Evolutionary conservation across 1,139 yeast genomes (phyloP).

Genomic region (Kodamaea anthophila): DNA sequence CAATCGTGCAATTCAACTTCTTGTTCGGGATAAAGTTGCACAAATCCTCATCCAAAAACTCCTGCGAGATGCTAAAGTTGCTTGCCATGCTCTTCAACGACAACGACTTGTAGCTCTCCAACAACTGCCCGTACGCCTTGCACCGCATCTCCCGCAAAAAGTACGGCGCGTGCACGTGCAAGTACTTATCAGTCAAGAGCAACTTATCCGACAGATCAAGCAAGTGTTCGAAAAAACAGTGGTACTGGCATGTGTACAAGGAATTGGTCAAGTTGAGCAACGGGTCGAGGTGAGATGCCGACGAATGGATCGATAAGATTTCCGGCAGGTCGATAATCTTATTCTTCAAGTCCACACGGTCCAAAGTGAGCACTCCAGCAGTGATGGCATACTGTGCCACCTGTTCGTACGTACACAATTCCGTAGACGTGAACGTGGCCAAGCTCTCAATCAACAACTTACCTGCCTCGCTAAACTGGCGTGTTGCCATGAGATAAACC

Average conservation of each 20-base stretch:
- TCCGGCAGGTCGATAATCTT: constrained; percentile 94
- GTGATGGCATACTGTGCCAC: constrained; percentile 85
- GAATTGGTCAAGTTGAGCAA: constrained; percentile 80
- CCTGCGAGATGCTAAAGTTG: constrained; percentile 82
- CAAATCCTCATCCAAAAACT: constrained; percentile 75
- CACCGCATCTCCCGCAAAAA: constrained; percentile 91
- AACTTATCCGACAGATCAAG: constrained; percentile 74
- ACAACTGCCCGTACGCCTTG: constrained; percentile 88
- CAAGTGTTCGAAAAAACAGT: constrained; percentile 70
- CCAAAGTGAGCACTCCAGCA: constrained; percentile 77
- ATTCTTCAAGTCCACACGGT: constrained; percentile 75
- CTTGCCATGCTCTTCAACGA: constrained; percentile 90
- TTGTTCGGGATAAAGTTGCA: constrained; percentile 90
- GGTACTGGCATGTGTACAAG: constrained; percentile 84
- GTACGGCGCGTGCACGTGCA: constrained; percentile 73
- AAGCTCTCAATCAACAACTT: constrained; percentile 79
- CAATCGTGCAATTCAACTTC: constrained; percentile 91
- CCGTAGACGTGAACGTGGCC: constrained; percentile 95
- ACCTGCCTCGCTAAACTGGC: constrained; percentile 83
- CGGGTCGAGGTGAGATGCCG: constrained; percentile 70
- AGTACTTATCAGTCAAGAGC: constrained; percentile 66
- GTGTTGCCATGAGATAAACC: constrained; percentile 72
- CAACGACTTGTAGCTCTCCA: constrained; percentile 90
- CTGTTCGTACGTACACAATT: constrained; percentile 81
- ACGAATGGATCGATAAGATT: constrained; percentile 71